Evolutionary conservation across 176 grass and related monocot genomes (phyloP), one percentile per base, ranked within the genome.

Genomic region (Coix lacrymajobi): DNA sequence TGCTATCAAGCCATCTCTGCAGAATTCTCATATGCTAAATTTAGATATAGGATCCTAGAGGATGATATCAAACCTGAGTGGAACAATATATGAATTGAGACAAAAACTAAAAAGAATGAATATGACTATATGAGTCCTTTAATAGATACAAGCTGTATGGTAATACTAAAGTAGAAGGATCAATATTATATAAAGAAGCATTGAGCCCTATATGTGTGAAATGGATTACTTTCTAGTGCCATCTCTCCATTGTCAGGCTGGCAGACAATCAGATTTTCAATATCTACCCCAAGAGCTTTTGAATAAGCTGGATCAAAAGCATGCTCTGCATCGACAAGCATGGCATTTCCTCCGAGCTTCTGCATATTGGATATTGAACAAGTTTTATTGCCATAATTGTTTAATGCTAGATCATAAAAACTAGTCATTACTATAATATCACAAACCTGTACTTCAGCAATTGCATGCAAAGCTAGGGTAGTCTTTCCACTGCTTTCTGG

Each of bases 241-340:
- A 99, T 99, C 68, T 99, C 96, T 75, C 96, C 96, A 71, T 99
- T 93, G 71, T 99, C 96, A 54, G 96, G 96, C 67, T 99, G 96
- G 78, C 93, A 99, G 46, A 99, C 96, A 85, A 99, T 96, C 73
- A 99, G 73, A 82, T 99, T 99, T 92, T 99, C 96, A 62, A 99
- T 96, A 87, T 99, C 96, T 40, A 99, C 96, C 40, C 93, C 96
- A 5, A 99, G 89, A 58, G 91, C 85, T 78, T 91, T 99, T 9
- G 93, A 96, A 94, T 99, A 99, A 80, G 96, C 82, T 19, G 96
- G 96, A 86, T 99, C 96, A 82, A 99, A 99, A 61, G 91, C 93
- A 93, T 99, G 93, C 48, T 99, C 93, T 85, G 96, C 96, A 92
- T 99, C 96, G 2, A 96, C 96, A 84, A 96, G 92, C 96, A 99